phyloP scores from a whole-genome alignment of 495 filamentous ascomycete species.

The Arthonia radiata region DNA sequence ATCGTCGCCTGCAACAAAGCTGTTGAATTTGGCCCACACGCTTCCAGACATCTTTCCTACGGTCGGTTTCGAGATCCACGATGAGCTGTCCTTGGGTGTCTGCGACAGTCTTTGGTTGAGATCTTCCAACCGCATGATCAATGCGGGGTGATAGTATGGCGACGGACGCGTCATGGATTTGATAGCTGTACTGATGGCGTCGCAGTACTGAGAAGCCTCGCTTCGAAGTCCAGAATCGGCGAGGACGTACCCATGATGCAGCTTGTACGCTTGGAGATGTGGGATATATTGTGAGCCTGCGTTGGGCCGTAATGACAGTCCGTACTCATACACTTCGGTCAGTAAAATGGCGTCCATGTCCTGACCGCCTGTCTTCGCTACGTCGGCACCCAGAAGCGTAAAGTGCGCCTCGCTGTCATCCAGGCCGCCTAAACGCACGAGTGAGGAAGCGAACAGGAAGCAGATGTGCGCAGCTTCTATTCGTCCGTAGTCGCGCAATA shows the following conservation, averaged over 20 bases:
- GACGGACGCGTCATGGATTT: conserved; percentile 63
- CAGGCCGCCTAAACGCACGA: conserved; percentile 46
- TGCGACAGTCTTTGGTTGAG: conserved; percentile 58
- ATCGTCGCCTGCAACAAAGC: conserved; percentile 84
- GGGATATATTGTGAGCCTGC: conserved; percentile 31
- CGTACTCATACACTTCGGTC: conserved; percentile 84
- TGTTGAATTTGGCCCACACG: conserved; percentile 77
- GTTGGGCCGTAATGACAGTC: conserved; percentile 32
- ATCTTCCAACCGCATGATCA: conserved; percentile 60
- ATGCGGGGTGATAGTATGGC: conserved; percentile 50
- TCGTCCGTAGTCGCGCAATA: conserved; percentile 70
- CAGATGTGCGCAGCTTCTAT: conserved; percentile 83
- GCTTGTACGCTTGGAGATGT: conserved; percentile 71
- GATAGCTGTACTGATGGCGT: conserved; percentile 53
- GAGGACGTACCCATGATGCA: conserved; percentile 59
- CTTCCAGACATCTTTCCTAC: conserved; percentile 81
- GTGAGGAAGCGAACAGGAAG: conserved; percentile 30
- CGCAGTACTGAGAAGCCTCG: conserved; percentile 80
- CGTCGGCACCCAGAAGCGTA: conserved; percentile 61
- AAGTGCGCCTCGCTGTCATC: conserved; percentile 64
- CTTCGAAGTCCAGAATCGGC: conserved; percentile 59
- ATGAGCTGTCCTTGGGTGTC: conserved; percentile 47
- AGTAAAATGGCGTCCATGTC: conserved; percentile 69
- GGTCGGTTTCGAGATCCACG: conserved; percentile 80
- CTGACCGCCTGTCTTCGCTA: conserved; percentile 37